Percentiles rank a stretch among this genome's conserved stretches.
These are phyloP conservation scores for Polyplosphaeria fusca DNA, from an alignment of 495 filamentous ascomycete genomes.

Conservation along the genomic window DNA sequence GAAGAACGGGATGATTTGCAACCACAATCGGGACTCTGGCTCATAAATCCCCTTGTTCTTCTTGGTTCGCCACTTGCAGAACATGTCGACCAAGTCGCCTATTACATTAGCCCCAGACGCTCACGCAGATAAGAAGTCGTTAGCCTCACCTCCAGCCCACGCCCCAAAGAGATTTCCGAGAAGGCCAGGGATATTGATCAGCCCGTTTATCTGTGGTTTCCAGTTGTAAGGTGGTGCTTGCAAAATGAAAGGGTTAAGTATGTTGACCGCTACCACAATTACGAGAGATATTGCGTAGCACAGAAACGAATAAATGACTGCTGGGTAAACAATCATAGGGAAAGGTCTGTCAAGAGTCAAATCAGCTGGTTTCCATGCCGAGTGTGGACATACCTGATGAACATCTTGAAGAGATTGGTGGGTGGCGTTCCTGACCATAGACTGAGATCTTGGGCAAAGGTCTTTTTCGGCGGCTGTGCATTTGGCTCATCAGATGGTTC, in stretches of 20 bases:
- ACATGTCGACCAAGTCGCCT: conserved; percentile 32
- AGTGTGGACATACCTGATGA: conserved; percentile 20
- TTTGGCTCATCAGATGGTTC: background rate
- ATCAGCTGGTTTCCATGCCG: background rate
- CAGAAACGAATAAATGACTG: conserved; percentile 38
- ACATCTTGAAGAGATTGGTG: conserved; percentile 36
- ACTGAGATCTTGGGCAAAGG: conserved; percentile 33
- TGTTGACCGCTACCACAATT: conserved; percentile 39
- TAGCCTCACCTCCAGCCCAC: conserved; percentile 30
- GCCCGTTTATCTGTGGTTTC: conserved; percentile 33
- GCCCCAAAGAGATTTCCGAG: conserved; percentile 39
- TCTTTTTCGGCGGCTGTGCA: conserved; percentile 35
- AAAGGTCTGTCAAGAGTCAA: conserved; percentile 18
- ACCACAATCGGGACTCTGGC: conserved; percentile 35
- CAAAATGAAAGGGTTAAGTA: conserved; percentile 38
- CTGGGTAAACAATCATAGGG: conserved; percentile 39
- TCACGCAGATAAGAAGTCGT: background rate
- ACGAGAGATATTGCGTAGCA: conserved; percentile 36
- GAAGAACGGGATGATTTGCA: conserved; percentile 36
- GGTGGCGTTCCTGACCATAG: conserved; percentile 36
- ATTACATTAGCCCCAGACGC: background rate
- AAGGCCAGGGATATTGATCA: conserved; percentile 41
- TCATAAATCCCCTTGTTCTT: conserved; percentile 37
- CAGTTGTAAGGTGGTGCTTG: conserved; percentile 40
- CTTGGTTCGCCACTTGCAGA: conserved; percentile 35